Evolutionary conservation across 225 moss, liverwort and hornwort genomes (phyloP).

Genomic region (Anthoceros angustus): DNA sequence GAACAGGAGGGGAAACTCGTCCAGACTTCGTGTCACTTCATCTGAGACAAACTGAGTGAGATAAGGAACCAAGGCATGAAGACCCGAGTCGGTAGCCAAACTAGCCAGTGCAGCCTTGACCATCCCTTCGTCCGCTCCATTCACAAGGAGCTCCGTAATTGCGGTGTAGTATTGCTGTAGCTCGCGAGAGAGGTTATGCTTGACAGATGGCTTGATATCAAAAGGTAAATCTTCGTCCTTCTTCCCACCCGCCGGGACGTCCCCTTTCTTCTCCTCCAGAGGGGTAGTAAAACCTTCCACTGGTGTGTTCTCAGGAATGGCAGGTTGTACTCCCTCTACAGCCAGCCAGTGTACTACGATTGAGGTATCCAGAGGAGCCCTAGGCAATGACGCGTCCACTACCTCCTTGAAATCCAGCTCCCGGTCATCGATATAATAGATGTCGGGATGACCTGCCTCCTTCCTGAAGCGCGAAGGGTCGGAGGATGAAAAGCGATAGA

Average conservation of each 20-base stretch:
- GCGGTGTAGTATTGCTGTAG: conserved; percentile 98
- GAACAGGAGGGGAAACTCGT: conserved; percentile 77
- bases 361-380: conserved; percentile 84
- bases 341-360: conserved; percentile 94
- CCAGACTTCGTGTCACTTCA: conserved; percentile 86
- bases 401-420: conserved; percentile 99
- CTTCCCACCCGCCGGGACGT: conserved; percentile 40
- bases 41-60: conserved; percentile 93
- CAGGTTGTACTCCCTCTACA: conserved; percentile 94
- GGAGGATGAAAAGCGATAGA: conserved; percentile 92
- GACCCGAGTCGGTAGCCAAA: conserved; percentile 88
- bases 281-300: conserved; percentile 72
- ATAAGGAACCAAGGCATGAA: conserved; percentile 94
- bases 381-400: conserved; percentile 77
- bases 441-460: conserved; percentile 78
- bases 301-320: conserved; percentile 96
- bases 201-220: conserved; percentile 77
- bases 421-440: conserved; percentile 90
- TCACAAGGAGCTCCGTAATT: conserved; percentile 78
- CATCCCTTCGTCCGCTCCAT: conserved; percentile 56
- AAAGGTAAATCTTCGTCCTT: conserved; percentile 69
- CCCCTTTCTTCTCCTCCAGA: conserved; percentile 52
- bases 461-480: conserved; percentile 87
- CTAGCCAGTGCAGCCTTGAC: conserved; percentile 77
- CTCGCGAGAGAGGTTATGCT: conserved; percentile 87